A percentile compares a stretch with the other conserved stretches of the same genome.
Evolutionary conservation across 2,329 filamentous ascomycete species (phyloP).

Genomic region (Trichoderma sp.): DNA sequence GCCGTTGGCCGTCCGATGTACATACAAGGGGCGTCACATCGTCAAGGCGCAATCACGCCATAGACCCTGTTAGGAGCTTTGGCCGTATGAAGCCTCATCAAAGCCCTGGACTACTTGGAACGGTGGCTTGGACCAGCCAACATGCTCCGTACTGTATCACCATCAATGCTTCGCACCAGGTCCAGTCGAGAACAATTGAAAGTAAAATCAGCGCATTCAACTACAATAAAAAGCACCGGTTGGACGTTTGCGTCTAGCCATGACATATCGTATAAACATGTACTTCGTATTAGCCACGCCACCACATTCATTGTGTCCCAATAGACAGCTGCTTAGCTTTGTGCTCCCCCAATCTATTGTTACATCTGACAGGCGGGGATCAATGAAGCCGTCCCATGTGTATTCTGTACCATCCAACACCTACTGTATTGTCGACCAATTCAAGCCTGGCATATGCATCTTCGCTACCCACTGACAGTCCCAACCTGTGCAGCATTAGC

Average conservation of each 20-base stretch:
- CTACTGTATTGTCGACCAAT: no score
- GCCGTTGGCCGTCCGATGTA: neutral
- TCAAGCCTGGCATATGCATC: neutral
- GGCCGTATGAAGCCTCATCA: neutral
- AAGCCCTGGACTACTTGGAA: neutral
- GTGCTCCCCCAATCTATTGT: neutral
- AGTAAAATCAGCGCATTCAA: neutral
- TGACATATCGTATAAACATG: neutral
- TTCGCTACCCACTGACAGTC: neutral
- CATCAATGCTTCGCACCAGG: neutral
- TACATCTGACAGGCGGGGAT: neutral
- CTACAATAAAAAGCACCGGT: neutral
- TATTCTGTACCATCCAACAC: no score
- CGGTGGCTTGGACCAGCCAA: neutral
- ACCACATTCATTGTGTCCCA: neutral
- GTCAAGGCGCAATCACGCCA: constrained; percentile 10
- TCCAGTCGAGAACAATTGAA: neutral
- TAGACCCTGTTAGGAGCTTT: neutral
- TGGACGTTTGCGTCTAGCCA: neutral
- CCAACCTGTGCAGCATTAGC: neutral
- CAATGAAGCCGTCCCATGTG: neutral
- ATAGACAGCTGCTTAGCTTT: neutral
- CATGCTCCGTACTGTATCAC: neutral
- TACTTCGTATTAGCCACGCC: neutral
- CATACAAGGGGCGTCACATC: constrained; percentile 5